Conservation (phyloP, 495 filamentous ascomycete genomes). For the Chaetomium fimeti region DNA sequence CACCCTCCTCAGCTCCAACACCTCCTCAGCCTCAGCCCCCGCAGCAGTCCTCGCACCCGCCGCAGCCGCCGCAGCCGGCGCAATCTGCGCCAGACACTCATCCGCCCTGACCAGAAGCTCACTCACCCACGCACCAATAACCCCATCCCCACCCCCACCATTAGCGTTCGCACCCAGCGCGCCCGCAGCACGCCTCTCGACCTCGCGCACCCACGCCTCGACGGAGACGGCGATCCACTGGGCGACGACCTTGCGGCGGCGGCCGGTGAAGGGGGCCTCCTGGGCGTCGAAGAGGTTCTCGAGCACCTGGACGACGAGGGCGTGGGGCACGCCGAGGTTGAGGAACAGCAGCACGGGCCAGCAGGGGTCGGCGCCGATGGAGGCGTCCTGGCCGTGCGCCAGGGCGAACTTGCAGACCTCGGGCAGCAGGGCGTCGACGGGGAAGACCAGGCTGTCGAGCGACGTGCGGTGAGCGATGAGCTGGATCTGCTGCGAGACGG, state of each 20-base stretch:
- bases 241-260: conserved; percentile 41
- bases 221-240: conserved; percentile 46
- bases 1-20: conserved; percentile 27
- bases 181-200: conserved; percentile 38
- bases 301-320: conserved; percentile 71
- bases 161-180: conserved; percentile 12
- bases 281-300: conserved; percentile 82
- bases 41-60: conserved; percentile 7
- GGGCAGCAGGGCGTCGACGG: conserved; percentile 58
- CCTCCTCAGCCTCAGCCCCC: conserved; percentile 32
- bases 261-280: conserved; percentile 75
- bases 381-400: conserved; percentile 64
- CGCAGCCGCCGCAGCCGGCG: background rate
- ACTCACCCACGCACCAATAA: conserved; percentile 43
- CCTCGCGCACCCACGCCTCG: conserved; percentile 44
- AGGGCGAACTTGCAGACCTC: conserved; percentile 76
- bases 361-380: conserved; percentile 55
- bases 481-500: conserved; percentile 68
- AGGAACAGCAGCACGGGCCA: conserved; percentile 86
- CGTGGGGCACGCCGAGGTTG: conserved; percentile 69
- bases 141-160: conserved; percentile 31
- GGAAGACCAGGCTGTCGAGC: conserved; percentile 71
- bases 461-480: conserved; percentile 74
- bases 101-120: conserved; percentile 45
- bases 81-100: conserved; percentile 33